Base-by-base conservation (phyloP, 2,329 filamentous ascomycete genomes). In the Phyllosticta citriasiana region DNA sequence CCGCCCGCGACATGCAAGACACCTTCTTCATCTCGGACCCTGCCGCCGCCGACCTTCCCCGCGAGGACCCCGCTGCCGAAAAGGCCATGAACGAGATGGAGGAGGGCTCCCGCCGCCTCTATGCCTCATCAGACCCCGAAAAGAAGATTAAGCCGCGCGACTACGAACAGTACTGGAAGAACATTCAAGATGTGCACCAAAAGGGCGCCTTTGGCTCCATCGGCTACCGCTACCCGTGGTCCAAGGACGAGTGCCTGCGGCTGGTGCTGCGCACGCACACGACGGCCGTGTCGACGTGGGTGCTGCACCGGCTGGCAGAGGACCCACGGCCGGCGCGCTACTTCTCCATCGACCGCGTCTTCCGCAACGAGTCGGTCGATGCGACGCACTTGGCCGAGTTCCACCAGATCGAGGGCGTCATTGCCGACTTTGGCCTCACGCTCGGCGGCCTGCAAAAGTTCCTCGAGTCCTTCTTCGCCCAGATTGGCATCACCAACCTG, bases 1-100 rank as follows among this genome's bases (percentile, higher is more conserved):
- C 94, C 57, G 94, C 94, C 63, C 90, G 94, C 73, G 94, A 99
- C 74, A 82, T 97, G 67, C 94, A 99, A 81, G 94, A 99, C 71
- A 97, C 94, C 61, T 97, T 97, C 80, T 99, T 97, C 80, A 93
- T 97, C 70, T 91, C 91, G 51, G 92, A 99, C 71, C 94, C 94
- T 54, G 80, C 85, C 63, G 77, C 77, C 62, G 92, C 91, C 47
- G 91, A 92, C 71, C 79, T 77, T 65, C 84, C 84, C 12, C 80
- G 83, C 12, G 77, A 80, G 65, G 84, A 86, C 66, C 78, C 81
- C 27, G 70, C 70, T 12, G 76, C 74, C 22, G 76, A 80, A 68
- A 71, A 74, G 8, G 74, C 74, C 14, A 74, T 81, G 67, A 73
- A 77, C 60, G 67, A 81, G 59, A 80, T 80, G 78, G 78, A 80